A percentile compares a stretch with the other conserved stretches of the same genome.
These are phyloP conservation scores for Eimeria necatrix DNA, from an alignment of 169 alveolate species.

Conservation along the genomic window DNA sequence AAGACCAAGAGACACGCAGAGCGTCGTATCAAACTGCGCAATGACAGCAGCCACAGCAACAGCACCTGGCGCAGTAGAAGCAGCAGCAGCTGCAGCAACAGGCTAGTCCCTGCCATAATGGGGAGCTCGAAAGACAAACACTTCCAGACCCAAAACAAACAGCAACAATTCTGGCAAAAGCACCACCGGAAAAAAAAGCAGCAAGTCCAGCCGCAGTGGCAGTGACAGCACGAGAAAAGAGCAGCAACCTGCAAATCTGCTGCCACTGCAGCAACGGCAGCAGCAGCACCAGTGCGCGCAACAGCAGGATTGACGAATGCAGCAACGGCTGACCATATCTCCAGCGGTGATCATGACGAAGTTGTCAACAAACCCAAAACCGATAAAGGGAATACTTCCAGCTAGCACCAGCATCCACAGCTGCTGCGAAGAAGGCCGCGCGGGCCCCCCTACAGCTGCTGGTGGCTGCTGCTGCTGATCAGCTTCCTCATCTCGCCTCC, in stretches of 20 bases:
- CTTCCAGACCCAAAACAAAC: background rate
- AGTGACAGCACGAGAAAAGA: background rate
- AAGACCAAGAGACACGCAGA: constrained; percentile 84
- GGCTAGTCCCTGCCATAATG: background rate
- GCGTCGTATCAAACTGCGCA: constrained; percentile 82
- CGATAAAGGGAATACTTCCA: constrained; percentile 81
- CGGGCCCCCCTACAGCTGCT: background rate
- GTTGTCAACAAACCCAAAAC: constrained; percentile 87
- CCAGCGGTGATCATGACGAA: constrained; percentile 86
- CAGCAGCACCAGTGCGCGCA: background rate
- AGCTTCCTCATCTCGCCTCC: background rate
- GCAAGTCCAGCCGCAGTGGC: background rate
- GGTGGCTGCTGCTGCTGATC: background rate
- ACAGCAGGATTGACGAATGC: background rate
- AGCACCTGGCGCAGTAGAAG: no score
- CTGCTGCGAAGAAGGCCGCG: constrained; percentile 29
- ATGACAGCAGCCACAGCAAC: background rate
- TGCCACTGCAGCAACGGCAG: background rate
- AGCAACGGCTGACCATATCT: constrained; percentile 72
- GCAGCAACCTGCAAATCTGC: background rate
- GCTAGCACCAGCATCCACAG: constrained; percentile 60
- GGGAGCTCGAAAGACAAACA: background rate
- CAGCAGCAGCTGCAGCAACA: background rate
- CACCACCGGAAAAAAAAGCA: background rate
- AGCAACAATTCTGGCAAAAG: background rate